These are phyloP conservation scores for Linderniella brevidens DNA, from an alignment of 257 asterid genomes.

Conservation along the genomic window DNA sequence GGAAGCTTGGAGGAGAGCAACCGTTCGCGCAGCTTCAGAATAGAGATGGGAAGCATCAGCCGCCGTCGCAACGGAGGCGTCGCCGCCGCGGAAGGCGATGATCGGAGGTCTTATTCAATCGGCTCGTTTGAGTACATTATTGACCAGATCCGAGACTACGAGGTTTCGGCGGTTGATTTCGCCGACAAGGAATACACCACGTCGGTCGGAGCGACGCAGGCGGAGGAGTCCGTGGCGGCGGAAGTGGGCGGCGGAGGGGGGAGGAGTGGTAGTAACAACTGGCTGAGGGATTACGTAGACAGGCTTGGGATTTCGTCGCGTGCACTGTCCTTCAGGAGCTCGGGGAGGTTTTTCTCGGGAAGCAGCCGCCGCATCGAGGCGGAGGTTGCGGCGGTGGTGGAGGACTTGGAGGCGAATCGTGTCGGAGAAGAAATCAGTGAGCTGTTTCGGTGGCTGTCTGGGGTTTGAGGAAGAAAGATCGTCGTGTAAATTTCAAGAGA, in stretches of 20 bases:
- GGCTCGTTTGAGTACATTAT: conserved; percentile 79
- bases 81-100: conserved; percentile 18
- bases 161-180: conserved; percentile 33
- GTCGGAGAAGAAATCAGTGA: conserved; percentile 89
- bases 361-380: conserved; percentile 60
- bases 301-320: conserved; percentile 43
- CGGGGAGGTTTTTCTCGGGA: conserved; percentile 66
- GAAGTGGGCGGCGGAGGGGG: conserved; percentile 52
- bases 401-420: conserved; percentile 59
- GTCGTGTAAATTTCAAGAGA: no score
- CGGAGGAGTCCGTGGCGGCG: conserved; percentile 31
- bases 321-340: conserved; percentile 58
- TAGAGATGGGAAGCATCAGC: conserved; percentile 73
- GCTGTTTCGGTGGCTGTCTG: conserved; percentile 84
- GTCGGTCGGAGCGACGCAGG: conserved; percentile 18
- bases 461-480: conserved; percentile 16
- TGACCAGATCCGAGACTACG: conserved; percentile 37
- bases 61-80: conserved; percentile 24
- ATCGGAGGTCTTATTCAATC: conserved; percentile 45
- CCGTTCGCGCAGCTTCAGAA: conserved; percentile 42
- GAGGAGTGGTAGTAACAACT: conserved; percentile 39
- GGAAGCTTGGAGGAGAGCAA: conserved; percentile 10
- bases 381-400: conserved; percentile 28
- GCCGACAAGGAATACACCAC: conserved; percentile 37
- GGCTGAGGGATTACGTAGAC: conserved; percentile 75